Percentiles rank a stretch among this genome's conserved stretches.
These are phyloP conservation scores for Trametes hirsuta DNA, from an alignment of 1,284 basidiomycete species.

Conservation along the genomic window DNA sequence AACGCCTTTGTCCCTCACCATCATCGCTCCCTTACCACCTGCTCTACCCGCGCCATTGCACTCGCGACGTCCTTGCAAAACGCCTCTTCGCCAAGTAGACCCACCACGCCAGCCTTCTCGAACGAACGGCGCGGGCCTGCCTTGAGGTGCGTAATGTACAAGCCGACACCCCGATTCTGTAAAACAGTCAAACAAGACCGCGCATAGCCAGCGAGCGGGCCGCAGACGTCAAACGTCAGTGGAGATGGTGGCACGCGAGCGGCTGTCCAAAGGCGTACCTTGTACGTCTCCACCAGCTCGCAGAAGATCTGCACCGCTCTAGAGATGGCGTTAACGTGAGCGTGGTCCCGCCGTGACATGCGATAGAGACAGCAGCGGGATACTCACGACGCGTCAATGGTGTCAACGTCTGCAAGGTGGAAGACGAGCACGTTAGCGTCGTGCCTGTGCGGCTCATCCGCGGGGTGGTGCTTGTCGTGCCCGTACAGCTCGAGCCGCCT, in stretches of 20 bases:
- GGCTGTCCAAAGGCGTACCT: constrained; percentile 42
- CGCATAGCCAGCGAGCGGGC: not conserved
- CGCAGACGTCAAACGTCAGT: not conserved
- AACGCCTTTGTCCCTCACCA: not conserved
- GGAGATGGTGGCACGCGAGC: constrained; percentile 1
- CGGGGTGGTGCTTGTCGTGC: constrained; percentile 77
- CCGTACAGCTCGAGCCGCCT: constrained; percentile 85
- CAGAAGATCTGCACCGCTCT: constrained; percentile 86
- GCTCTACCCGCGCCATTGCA: constrained; percentile 53
- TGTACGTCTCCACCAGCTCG: constrained; percentile 81
- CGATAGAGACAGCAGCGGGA: not conserved
- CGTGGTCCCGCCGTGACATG: not conserved
- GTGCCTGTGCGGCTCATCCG: constrained; percentile 78
- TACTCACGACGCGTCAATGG: constrained; percentile 82
- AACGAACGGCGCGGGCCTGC: constrained; percentile 60
- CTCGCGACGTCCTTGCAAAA: constrained; percentile 75
- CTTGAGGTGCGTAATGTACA: constrained; percentile 83
- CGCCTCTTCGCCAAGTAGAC: constrained; percentile 66
- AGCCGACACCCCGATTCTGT: constrained; percentile 68
- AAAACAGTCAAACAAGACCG: not conserved
- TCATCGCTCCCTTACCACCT: constrained; percentile 22
- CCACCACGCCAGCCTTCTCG: constrained; percentile 65
- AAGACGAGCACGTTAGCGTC: constrained; percentile 83
- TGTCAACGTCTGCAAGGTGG: constrained; percentile 87
- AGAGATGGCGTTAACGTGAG: not conserved